Evolutionary conservation across 176 grass and related monocot genomes (phyloP).

Genomic region (Thinopyrum elongatum): DNA sequence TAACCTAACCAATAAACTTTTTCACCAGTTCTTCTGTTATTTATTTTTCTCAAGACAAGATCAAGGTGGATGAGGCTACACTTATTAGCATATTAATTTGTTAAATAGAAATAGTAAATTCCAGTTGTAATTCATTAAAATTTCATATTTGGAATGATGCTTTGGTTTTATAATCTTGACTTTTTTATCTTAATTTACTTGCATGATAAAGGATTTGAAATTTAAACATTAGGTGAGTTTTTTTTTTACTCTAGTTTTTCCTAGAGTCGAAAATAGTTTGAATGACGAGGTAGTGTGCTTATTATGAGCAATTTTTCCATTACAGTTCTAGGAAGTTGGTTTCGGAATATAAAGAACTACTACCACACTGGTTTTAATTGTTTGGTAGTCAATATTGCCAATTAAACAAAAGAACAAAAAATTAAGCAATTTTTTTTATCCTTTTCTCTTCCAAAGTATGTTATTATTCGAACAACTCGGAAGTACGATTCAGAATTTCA

Average conservation of each 20-base stretch:
- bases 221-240: background rate
- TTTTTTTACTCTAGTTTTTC: background rate
- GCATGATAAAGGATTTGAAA: background rate
- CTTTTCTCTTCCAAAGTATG: no score
- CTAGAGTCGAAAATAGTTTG: background rate
- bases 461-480: no score
- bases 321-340: background rate
- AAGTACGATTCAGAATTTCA: background rate
- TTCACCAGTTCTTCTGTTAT: background rate
- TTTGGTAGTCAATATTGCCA: background rate
- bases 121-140: background rate
- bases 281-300: no score
- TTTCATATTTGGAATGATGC: background rate
- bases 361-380: background rate
- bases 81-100: background rate
- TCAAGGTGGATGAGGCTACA: background rate
- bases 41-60: background rate
- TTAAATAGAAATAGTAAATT: background rate
- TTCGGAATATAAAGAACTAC: background rate
- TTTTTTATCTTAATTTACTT: background rate
- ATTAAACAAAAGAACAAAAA: background rate
- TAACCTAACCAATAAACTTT: no score
- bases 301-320: background rate
- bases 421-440: no score
- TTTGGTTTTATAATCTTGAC: background rate